Evolutionary conservation across 1,284 basidiomycete species (phyloP).

Genomic region (Ustilago cynodontis): DNA sequence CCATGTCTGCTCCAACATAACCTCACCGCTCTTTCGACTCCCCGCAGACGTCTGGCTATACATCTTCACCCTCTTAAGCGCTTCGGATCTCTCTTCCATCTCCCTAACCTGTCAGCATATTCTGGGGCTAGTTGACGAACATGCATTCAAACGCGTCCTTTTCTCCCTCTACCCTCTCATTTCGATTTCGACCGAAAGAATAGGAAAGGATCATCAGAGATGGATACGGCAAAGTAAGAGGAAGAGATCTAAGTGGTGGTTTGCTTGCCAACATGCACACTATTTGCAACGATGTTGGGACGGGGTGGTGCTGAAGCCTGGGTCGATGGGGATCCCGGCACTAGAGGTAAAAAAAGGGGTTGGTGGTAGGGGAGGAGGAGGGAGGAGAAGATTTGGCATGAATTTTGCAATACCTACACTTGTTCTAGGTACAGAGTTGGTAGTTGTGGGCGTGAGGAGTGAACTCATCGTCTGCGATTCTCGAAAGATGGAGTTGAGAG

Average conservation of each 20-base stretch:
- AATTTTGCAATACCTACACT: conserved; percentile 39
- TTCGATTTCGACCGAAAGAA: neutral
- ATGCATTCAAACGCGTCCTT: conserved; percentile 22
- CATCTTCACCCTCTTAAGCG: conserved; percentile 25
- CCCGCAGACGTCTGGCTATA: conserved; percentile 40
- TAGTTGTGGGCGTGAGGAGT: conserved; percentile 29
- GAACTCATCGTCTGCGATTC: conserved; percentile 21
- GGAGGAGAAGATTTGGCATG: conserved; percentile 5
- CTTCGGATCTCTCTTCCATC: conserved; percentile 12
- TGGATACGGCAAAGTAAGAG: neutral
- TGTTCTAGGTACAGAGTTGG: conserved; percentile 3
- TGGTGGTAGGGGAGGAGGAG: neutral
- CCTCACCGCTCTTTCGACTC: conserved; percentile 21
- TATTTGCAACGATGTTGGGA: conserved; percentile 7
- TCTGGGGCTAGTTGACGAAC: conserved; percentile 23
- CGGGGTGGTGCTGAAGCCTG: neutral
- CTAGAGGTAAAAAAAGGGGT: neutral
- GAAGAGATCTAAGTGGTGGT: conserved; percentile 20
- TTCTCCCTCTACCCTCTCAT: neutral
- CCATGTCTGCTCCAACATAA: neutral
- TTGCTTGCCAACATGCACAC: conserved; percentile 10
- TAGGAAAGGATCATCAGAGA: neutral
- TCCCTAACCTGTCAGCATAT: conserved; percentile 12
- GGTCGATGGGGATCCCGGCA: conserved; percentile 3
- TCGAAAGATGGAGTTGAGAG: neutral